Conservation (phyloP, 345 rosid species). For the Eutrema yunnanense region DNA sequence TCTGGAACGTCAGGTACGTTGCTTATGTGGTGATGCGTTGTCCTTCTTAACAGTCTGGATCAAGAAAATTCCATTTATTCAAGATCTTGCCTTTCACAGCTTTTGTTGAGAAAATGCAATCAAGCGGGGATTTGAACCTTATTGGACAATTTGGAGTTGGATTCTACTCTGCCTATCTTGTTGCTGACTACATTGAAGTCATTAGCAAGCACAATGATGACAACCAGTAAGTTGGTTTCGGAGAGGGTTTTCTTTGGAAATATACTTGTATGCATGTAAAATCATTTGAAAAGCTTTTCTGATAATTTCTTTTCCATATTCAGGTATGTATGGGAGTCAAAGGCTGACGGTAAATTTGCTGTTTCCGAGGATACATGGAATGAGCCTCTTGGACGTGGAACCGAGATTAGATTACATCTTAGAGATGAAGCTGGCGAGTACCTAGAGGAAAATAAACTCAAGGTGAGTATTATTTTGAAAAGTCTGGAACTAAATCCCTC, state of each 20-base stretch:
- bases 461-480: slow-evolving; percentile 38
- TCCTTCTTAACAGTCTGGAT: background rate
- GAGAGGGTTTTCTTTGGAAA: background rate
- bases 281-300: slow-evolving; percentile 4
- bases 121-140: slow-evolving; percentile 89
- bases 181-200: slow-evolving; percentile 97
- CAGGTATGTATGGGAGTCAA: slow-evolving; percentile 98
- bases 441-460: slow-evolving; percentile 84
- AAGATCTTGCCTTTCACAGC: slow-evolving; percentile 39
- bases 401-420: slow-evolving; percentile 91
- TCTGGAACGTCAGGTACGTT: slow-evolving; percentile 95
- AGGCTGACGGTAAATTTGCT: slow-evolving; percentile 98
- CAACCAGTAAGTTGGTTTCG: slow-evolving; percentile 52
- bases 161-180: slow-evolving; percentile 94
- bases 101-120: slow-evolving; percentile 97
- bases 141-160: slow-evolving; percentile 99
- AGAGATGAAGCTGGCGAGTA: slow-evolving; percentile 98
- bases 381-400: slow-evolving; percentile 93
- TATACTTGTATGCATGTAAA: background rate
- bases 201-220: slow-evolving; percentile 95
- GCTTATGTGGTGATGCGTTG: background rate
- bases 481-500: background rate
- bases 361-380: slow-evolving; percentile 98
- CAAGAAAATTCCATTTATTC: background rate
- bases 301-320: slow-evolving; percentile 7